Base-by-base conservation (phyloP, 495 filamentous ascomycete species). In the Daldinia loculata region DNA sequence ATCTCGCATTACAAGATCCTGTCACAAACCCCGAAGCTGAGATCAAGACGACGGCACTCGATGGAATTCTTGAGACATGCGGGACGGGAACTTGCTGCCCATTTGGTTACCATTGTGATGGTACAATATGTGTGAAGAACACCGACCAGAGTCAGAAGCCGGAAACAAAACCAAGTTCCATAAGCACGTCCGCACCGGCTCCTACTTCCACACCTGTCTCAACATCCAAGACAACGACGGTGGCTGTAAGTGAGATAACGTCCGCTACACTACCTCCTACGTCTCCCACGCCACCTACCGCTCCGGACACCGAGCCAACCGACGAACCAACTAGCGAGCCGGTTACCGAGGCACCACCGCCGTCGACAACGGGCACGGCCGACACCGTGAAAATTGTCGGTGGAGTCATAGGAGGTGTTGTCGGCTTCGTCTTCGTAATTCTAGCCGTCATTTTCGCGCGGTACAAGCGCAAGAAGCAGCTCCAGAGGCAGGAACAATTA, bases 71-170 rank as follows among this genome's bases (percentile, higher is more conserved):
- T 12, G 78, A 80, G 50, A 82, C 78, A 51, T 94, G 91, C 66
- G 88, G 86, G 17, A 66, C 56, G n/a, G 69, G 77, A 9, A 34
- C 30, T 8, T 80, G 76, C 8, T 96, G 93, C 79, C 94, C 94
- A 0, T 89, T 91, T 72, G 94, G 93, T 19, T 97, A 92, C 75
- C 84, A 78, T 15, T 97, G 94, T 80, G 80, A 84, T 59, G 69
- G 72, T 17, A 68, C 82, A 48, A 60, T 83, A 66, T 84, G 84
- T 57, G 66, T 74, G 22, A 79, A 58, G 69, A 69, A 84, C 56
- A 34, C 57, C 4, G 75, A 84, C 67, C 83, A 85, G 64, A 78
- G 70, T 63, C 63, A 79, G 19, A 75, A 66, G 53, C 72, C 83
- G 3, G 68, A 77, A 26, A 72, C 79, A n/a, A 76, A 75, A 14